Percentiles rank a stretch among this genome's conserved stretches.
Conservation (phyloP, 2,329 filamentous ascomycete species). For the Claviceps citrina region DNA sequence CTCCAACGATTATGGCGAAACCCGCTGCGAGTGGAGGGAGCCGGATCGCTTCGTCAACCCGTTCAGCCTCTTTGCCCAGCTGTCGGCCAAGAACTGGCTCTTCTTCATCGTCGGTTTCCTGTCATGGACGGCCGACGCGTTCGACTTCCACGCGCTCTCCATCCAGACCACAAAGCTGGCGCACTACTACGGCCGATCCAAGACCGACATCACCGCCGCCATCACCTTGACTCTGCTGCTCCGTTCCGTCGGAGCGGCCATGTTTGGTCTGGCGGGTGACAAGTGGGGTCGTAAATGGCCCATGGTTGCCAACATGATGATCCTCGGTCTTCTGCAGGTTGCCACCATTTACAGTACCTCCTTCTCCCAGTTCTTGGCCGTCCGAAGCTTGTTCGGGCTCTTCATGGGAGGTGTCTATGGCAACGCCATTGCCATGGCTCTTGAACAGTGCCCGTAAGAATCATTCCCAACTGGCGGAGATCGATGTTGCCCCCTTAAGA, state of each 20-base stretch:
- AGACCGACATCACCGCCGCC: conserved; percentile 56
- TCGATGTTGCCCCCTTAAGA: too few relatives aligned
- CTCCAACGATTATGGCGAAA: conserved; percentile 48
- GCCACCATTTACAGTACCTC: conserved; percentile 63
- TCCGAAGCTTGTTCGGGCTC: conserved; percentile 57
- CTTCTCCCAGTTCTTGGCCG: conserved; percentile 60
- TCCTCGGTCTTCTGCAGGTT: conserved; percentile 51
- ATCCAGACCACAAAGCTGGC: conserved; percentile 62
- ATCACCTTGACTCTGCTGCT: conserved; percentile 64
- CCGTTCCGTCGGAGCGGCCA: conserved; percentile 56
- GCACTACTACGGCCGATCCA: conserved; percentile 31
- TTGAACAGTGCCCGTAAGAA: conserved; percentile 54
- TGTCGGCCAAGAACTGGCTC: conserved; percentile 53
- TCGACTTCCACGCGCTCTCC: conserved; percentile 68
- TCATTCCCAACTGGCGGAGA: too few relatives aligned
- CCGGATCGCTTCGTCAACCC: conserved; percentile 56
- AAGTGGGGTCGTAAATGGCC: conserved; percentile 72
- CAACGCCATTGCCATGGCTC: conserved; percentile 62
- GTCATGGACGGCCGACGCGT: conserved; percentile 70
- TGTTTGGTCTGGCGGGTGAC: conserved; percentile 65
- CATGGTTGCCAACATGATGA: conserved; percentile 66
- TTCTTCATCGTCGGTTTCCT: conserved; percentile 61
- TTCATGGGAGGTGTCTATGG: conserved; percentile 75
- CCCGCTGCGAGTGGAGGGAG: conserved; percentile 49
- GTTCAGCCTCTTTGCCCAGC: conserved; percentile 48